These are phyloP conservation scores for Sordariomycetes sp. DNA, from an alignment of 2,329 filamentous ascomycete species.

Conservation along the genomic window DNA sequence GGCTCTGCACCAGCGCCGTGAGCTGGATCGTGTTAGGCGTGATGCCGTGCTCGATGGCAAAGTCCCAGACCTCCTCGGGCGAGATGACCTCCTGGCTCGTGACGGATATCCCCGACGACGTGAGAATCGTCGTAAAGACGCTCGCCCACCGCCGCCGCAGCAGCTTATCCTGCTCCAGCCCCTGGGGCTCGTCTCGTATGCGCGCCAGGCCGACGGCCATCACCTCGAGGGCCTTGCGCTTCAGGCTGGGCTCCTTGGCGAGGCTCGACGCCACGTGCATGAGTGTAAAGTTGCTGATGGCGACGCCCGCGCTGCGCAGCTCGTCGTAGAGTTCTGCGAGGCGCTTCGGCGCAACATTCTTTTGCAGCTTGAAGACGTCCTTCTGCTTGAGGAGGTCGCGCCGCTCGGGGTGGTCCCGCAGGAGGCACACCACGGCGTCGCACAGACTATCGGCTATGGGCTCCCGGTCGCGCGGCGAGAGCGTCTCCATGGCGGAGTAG, in stretches of 20 bases:
- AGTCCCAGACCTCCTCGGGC: background rate
- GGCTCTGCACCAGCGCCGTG: constrained; percentile 58
- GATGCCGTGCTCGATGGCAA: constrained; percentile 39
- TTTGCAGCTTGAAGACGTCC: constrained; percentile 6
- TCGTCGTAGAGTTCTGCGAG: constrained; percentile 20
- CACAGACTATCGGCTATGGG: constrained; percentile 11
- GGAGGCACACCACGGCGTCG: constrained; percentile 8
- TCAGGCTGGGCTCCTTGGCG: constrained; percentile 17
- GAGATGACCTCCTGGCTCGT: constrained; percentile 1
- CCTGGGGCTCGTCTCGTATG: constrained; percentile 18
- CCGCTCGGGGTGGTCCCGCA: constrained; percentile 1
- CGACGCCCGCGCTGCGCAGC: constrained; percentile 14
- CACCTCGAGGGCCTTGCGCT: background rate
- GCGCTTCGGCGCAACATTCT: constrained; percentile 14
- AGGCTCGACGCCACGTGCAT: constrained; percentile 33
- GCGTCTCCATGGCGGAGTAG: background rate
- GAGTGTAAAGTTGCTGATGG: constrained; percentile 26
- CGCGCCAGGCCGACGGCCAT: background rate
- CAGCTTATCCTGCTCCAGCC: constrained; percentile 19
- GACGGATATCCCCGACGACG: background rate
- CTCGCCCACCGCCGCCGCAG: constrained; percentile 25
- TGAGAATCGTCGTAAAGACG: constrained; percentile 35
- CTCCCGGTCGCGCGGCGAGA: background rate
- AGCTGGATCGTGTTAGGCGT: constrained; percentile 49
- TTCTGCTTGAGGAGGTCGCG: constrained; percentile 21